Evolutionary conservation across 192 early-diverging fungal genomes (phyloP).

Genomic region (Spinellus fusiger): DNA sequence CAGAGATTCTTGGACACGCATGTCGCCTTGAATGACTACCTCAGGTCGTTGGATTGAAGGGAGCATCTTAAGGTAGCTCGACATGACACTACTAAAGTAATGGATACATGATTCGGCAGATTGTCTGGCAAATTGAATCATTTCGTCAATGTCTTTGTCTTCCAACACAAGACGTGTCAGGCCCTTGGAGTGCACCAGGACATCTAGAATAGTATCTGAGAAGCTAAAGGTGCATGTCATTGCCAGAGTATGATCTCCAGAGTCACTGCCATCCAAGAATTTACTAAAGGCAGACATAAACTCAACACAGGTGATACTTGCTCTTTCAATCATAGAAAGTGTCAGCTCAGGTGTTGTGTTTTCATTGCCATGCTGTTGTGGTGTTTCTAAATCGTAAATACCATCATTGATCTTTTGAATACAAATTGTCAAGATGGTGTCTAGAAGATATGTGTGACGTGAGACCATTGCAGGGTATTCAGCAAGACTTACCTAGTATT

Average conservation of each 20-base stretch:
- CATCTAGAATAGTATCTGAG: conserved; percentile 74
- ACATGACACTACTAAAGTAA: conserved; percentile 89
- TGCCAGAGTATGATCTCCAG: conserved; percentile 78
- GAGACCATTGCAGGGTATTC: conserved; percentile 4
- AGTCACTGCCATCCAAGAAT: conserved; percentile 35
- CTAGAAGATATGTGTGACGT: conserved; percentile 32
- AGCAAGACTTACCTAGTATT: conserved; percentile 48
- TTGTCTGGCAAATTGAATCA: conserved; percentile 58
- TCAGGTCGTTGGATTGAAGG: conserved; percentile 60
- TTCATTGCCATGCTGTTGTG: conserved; percentile 77
- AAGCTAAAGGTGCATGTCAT: conserved; percentile 77
- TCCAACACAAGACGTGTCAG: conserved; percentile 74
- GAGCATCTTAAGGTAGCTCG: conserved; percentile 57
- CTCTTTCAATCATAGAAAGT: conserved; percentile 86
- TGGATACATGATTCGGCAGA: conserved; percentile 63
- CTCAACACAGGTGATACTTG: conserved; percentile 58
- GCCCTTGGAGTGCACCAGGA: conserved; percentile 87
- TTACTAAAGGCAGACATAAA: conserved; percentile 44
- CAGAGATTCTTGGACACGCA: conserved; percentile 70
- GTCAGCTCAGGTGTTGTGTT: conserved; percentile 89
- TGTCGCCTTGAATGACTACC: conserved; percentile 69
- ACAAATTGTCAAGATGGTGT: conserved; percentile 83
- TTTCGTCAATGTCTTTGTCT: conserved; percentile 76
- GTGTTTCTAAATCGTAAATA: conserved; percentile 78
- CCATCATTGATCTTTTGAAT: conserved; percentile 86